Evolutionary conservation across 2,329 filamentous ascomycete species (phyloP), one percentile per base, ranked within the genome.

Genomic region (Clonostachys byssicola): DNA sequence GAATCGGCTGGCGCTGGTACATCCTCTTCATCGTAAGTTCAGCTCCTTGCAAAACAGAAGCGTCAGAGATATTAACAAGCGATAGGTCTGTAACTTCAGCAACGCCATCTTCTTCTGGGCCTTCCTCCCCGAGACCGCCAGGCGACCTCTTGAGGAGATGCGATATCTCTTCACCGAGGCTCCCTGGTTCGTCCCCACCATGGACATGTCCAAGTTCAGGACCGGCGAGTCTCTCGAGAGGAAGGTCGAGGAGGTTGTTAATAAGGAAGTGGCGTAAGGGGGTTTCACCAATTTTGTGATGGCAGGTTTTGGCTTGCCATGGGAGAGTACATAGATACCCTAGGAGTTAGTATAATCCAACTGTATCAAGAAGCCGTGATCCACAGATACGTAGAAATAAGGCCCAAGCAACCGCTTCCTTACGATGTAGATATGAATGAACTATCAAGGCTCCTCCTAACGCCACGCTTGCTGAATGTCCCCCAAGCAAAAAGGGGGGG

Each of bases 121-220:
- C 1, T 64, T 87, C 43, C 68, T 87, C 38, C 85, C 85, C 0
- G 85, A 88, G 65, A 88, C 85, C 0, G 75, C 75, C 46, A 77
- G 75, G 53, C 67, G 81, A 13, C 77, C 83, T 0, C 72, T 88
- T 0, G 85, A 88, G 56, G 83, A 85, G 64, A 86, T 86, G 82
- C 80, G 83, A 52, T 74, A 77, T 46, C 67, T 85, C 39, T 85
- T 85, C 62, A 76, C 73, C n/a, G 71, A 83, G 58, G 79, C 83
- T 1, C 83, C 83, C 5, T 70, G 77, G 57, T 79, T 87, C 55
- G 78, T 87, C 6, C 81, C n/a, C 3, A 72, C 73, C 5, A 77
- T 78, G 63, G 72, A 78, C 53, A 75, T 72, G 42, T 67, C 69
- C 12, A 54, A 56, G 13, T 61, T 63, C 47, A 52, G 6, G 40